These are phyloP conservation scores for Beauveria australis DNA, from an alignment of 2,329 filamentous ascomycete genomes.

Conservation along the genomic window DNA sequence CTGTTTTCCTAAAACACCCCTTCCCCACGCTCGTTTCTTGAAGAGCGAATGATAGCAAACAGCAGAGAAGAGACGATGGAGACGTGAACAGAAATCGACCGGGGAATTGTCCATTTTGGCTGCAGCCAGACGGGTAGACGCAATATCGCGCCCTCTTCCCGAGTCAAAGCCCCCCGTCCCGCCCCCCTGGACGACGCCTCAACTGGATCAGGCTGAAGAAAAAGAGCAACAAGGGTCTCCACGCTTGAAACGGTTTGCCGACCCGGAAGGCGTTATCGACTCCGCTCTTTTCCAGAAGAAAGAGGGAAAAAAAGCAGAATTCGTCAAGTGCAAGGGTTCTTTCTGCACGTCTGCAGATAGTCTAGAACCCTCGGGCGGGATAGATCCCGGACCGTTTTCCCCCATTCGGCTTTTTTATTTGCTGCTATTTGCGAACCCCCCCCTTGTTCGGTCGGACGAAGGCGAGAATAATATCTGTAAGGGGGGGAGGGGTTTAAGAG, in stretches of 20 bases:
- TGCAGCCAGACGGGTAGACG: not conserved
- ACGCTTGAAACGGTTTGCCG: not conserved
- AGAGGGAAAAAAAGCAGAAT: not conserved
- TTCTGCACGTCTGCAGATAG: not conserved
- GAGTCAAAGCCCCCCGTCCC: not conserved
- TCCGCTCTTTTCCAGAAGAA: not conserved
- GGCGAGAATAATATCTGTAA: no score
- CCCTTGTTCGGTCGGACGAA: no score
- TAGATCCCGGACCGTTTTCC: no score
- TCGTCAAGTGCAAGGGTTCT: not conserved
- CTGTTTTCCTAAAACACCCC: no score
- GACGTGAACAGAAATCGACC: not conserved
- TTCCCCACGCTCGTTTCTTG: no score
- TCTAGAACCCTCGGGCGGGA: no score
- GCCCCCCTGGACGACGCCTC: not conserved
- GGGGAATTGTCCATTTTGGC: not conserved
- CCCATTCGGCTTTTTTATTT: no score
- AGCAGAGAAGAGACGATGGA: no score
- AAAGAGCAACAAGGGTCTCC: not conserved
- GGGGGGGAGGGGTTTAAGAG: no score
- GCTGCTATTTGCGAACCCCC: no score
- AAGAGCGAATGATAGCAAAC: no score
- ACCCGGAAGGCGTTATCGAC: not conserved
- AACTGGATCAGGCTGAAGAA: constrained; percentile 1
- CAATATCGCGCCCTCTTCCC: not conserved